These are phyloP conservation scores for Miscanthus lutarioriparius DNA, from an alignment of 176 grass and related monocot genomes.

Conservation along the genomic window DNA sequence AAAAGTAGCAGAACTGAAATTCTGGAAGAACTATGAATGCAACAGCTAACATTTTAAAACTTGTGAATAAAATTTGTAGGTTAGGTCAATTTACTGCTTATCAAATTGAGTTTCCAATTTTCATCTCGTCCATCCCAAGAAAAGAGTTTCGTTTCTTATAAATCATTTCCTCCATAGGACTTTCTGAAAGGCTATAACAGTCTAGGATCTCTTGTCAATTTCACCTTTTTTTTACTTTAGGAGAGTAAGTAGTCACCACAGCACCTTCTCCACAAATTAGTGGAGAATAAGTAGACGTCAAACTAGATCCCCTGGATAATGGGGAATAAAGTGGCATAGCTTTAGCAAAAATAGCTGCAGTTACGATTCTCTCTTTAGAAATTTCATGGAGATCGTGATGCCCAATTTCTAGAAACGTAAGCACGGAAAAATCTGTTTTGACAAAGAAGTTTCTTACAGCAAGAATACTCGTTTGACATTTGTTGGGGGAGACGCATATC, in stretches of 20 bases:
- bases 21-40: slow-evolving; percentile 1
- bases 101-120: not conserved
- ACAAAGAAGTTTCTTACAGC: not conserved
- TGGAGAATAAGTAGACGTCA: slow-evolving; percentile 12
- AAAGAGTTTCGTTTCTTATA: not conserved
- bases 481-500: not conserved
- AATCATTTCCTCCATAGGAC: not conserved
- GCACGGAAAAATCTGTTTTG: not conserved
- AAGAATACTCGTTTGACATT: not conserved
- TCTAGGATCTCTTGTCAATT: slow-evolving; percentile 10
- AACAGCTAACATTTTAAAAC: not conserved
- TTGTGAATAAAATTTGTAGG: not conserved
- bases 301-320: not conserved
- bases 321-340: slow-evolving; percentile 16
- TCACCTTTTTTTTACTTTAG: not conserved
- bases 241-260: not conserved
- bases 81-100: not conserved
- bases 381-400: slow-evolving; percentile 19
- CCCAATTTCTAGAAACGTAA: not conserved
- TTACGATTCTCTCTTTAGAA: not conserved
- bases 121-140: not conserved
- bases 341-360: slow-evolving; percentile 4
- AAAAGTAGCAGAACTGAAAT: not conserved
- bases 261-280: not conserved
- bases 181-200: not conserved